Evolutionary conservation across 2,329 filamentous ascomycete genomes (phyloP).

Genomic region (Hortaea werneckii): DNA sequence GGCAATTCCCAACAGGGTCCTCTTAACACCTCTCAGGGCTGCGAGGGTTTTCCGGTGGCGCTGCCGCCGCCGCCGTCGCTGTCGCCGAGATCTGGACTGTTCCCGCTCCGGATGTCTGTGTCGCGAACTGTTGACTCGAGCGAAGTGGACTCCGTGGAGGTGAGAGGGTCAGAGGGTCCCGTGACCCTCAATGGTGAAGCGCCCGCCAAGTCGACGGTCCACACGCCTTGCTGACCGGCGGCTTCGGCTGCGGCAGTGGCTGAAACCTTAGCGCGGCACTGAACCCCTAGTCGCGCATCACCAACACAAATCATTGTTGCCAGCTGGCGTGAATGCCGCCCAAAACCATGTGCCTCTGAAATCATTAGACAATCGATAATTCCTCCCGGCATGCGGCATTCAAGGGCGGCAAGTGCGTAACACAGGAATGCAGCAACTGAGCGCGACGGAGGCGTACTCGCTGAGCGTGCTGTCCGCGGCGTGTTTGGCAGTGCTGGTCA

Average conservation of each 20-base stretch:
- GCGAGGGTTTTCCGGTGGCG: no score
- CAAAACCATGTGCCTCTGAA: not conserved
- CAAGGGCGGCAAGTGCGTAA: not conserved
- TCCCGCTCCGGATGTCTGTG: no score
- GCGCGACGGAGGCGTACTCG: conserved; percentile 44
- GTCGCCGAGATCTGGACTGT: no score
- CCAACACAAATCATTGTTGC: not conserved
- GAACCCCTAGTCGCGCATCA: not conserved
- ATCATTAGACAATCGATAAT: no score
- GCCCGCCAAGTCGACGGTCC: not conserved
- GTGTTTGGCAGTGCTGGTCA: conserved; percentile 63
- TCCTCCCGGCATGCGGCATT: not conserved
- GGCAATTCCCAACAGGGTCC: no score
- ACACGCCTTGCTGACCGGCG: not conserved
- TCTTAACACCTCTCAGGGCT: no score
- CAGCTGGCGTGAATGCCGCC: not conserved
- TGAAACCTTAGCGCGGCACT: not conserved
- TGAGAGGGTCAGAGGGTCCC: no score
- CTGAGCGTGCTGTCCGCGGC: conserved; percentile 55
- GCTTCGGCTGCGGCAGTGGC: not conserved
- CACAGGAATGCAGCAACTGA: conserved; percentile 30
- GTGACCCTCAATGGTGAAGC: no score
- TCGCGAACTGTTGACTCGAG: no score
- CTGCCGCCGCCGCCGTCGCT: no score
- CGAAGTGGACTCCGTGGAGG: no score